Percentiles rank a stretch among this genome's conserved stretches.
phyloP scores from a whole-genome alignment of 2,329 filamentous ascomycete species.

The Alternaria viburni region DNA sequence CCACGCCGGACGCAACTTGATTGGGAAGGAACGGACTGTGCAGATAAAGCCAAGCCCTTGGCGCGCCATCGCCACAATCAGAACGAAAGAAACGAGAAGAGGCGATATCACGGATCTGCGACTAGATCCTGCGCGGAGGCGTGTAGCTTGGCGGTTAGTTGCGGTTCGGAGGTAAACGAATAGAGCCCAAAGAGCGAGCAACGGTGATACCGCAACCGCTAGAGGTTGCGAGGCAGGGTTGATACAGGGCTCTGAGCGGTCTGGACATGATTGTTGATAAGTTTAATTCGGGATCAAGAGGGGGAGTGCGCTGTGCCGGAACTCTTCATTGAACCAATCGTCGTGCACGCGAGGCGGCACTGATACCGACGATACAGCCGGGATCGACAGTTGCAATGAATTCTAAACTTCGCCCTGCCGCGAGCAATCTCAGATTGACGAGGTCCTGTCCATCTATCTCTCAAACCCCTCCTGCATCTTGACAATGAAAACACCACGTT shows the following conservation, averaged over 20 bases:
- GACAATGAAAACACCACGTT: conserved; percentile 47
- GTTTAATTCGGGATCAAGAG: neutral
- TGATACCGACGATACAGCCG: neutral
- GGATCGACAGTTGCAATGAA: neutral
- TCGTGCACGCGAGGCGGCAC: neutral
- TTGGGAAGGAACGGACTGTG: conserved; percentile 31
- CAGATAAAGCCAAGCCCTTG: conserved; percentile 24
- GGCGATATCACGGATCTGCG: neutral
- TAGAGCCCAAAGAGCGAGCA: neutral
- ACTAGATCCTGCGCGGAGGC: neutral
- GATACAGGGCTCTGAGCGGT: neutral
- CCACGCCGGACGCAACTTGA: conserved; percentile 21
- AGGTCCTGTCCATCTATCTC: neutral
- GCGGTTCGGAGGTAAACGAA: neutral
- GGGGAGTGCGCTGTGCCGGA: neutral
- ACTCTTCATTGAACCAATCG: neutral
- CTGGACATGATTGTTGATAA: neutral
- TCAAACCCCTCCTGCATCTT: conserved; percentile 39
- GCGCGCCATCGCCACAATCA: conserved; percentile 24
- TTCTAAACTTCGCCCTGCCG: neutral
- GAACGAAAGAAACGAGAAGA: conserved; percentile 1
- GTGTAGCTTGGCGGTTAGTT: neutral
- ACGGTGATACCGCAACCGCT: neutral
- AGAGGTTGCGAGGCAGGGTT: neutral
- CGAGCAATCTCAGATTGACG: neutral